These are phyloP conservation scores for Parmales sp. DNA, from an alignment of 108 stramenopile genomes.

Conservation along the genomic window DNA sequence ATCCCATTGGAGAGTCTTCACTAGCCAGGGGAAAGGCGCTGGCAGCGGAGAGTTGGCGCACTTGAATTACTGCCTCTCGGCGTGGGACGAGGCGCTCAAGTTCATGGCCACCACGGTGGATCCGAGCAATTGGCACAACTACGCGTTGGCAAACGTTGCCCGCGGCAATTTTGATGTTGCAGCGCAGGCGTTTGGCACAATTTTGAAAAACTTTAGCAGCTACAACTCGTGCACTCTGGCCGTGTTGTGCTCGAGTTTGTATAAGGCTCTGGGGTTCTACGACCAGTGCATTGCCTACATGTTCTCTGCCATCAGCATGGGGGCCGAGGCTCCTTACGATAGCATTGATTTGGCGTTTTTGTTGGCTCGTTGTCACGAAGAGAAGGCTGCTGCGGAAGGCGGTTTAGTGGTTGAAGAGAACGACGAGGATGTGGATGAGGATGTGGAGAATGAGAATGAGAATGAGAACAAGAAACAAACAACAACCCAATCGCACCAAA, in stretches of 20 bases:
- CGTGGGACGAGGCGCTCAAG: slow-evolving; percentile 8
- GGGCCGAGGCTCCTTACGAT: neutral
- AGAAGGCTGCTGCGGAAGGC: neutral
- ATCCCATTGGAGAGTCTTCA: neutral
- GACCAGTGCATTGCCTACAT: slow-evolving; percentile 2
- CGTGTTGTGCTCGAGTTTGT: neutral
- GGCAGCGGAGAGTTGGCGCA: slow-evolving; percentile 6
- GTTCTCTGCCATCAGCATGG: slow-evolving; percentile 2
- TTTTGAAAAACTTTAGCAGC: neutral
- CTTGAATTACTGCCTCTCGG: neutral
- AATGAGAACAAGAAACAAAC: neutral
- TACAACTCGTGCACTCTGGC: neutral
- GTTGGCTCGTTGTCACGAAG: slow-evolving; percentile 1
- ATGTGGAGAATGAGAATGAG: neutral
- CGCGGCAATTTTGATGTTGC: neutral
- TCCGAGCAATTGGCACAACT: neutral
- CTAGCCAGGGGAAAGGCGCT: neutral
- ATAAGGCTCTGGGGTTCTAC: neutral
- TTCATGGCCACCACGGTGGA: neutral
- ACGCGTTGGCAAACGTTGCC: neutral
- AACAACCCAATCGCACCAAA: no score
- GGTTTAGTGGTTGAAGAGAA: neutral
- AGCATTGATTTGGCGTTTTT: neutral
- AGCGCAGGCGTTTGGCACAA: neutral
- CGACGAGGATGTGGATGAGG: neutral